Evolutionary conservation across 331 rosid genomes (phyloP).

Genomic region (Malus hybrid): DNA sequence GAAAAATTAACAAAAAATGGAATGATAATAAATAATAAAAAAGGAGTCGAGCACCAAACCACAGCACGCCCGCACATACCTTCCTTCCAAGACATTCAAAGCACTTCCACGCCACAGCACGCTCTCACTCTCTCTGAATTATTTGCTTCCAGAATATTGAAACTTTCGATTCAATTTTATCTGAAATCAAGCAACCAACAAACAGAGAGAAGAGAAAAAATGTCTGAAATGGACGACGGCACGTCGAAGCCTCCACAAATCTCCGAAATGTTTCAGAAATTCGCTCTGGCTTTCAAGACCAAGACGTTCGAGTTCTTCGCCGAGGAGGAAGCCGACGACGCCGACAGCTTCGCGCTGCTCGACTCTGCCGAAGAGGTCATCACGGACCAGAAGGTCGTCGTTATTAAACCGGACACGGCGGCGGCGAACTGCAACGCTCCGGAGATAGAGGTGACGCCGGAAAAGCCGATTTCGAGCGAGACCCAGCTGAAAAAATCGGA

Average conservation of each 20-base stretch:
- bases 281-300: conserved; percentile 87
- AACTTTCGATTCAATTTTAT: neutral
- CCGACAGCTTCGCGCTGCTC: conserved; percentile 69
- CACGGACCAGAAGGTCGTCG: conserved; percentile 89
- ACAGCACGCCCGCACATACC: conserved; percentile 12
- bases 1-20: neutral
- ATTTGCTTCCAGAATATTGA: neutral
- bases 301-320: conserved; percentile 85
- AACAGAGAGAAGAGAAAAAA: neutral
- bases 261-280: conserved; percentile 92
- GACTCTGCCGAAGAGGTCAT: conserved; percentile 89
- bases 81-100: conserved; percentile 60
- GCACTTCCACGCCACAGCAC: conserved; percentile 20
- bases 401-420: conserved; percentile 61
- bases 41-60: neutral
- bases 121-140: neutral
- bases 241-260: conserved; percentile 74
- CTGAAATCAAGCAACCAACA: neutral
- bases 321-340: conserved; percentile 56
- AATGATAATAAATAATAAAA: neutral
- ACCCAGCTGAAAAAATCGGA: conserved; percentile 9
- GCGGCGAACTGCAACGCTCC: conserved; percentile 8
- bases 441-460: conserved; percentile 4
- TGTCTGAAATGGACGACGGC: conserved; percentile 56
- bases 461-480: neutral